Conservation (phyloP, 2,329 filamentous ascomycete species). For the Xylaria sp. region DNA sequence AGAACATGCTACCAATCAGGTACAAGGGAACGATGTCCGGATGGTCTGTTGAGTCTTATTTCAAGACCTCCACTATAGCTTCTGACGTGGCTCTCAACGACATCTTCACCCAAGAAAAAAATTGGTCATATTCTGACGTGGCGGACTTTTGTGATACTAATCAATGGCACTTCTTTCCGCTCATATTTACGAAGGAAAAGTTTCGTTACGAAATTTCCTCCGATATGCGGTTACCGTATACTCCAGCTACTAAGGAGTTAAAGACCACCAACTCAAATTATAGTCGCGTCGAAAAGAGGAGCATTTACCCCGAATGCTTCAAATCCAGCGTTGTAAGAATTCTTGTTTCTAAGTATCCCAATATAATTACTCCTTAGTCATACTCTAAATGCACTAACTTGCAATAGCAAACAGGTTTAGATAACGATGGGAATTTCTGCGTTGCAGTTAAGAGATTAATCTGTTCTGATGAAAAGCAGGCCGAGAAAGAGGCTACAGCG, state of each 20-base stretch:
- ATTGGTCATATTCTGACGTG: not conserved
- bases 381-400: not conserved
- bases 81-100: not conserved
- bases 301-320: slow-evolving; percentile 13
- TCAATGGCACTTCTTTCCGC: slow-evolving; percentile 16
- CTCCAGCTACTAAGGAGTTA: not conserved
- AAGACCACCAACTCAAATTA: not conserved
- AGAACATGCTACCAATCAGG: slow-evolving; percentile 11
- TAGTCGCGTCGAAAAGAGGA: slow-evolving; percentile 15
- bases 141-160: slow-evolving; percentile 1
- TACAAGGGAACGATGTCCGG: not conserved
- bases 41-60: slow-evolving; percentile 10
- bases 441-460: slow-evolving; percentile 14
- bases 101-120: not conserved
- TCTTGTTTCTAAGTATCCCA: not conserved
- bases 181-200: slow-evolving; percentile 10
- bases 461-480: not conserved
- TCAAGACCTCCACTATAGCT: not conserved
- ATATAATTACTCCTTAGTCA: not conserved
- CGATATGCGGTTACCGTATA: slow-evolving; percentile 13
- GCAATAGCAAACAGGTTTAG: slow-evolving; percentile 6
- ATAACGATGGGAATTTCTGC: not conserved
- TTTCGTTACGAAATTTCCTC: slow-evolving; percentile 1
- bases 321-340: slow-evolving; percentile 4
- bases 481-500: not conserved